These are phyloP conservation scores for Rhododendron molle DNA, from an alignment of 148 eudicot genomes.

Conservation along the genomic window DNA sequence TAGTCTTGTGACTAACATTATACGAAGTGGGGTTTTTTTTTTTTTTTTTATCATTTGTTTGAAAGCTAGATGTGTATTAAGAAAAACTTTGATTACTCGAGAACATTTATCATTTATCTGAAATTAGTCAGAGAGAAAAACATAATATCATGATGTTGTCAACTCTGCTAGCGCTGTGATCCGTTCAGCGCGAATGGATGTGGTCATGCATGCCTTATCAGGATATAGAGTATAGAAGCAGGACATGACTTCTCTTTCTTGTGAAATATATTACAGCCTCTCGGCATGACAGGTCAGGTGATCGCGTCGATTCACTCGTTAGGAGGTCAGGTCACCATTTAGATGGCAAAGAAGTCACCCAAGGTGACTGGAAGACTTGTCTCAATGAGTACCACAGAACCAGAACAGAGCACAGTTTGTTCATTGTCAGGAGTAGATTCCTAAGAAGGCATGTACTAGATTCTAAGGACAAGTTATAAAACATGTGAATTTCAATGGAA, in stretches of 20 bases:
- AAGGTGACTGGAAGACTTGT: neutral
- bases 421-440: neutral
- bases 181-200: neutral
- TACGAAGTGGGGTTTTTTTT: neutral
- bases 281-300: neutral
- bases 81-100: neutral
- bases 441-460: neutral
- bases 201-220: neutral
- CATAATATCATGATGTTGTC: neutral
- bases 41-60: neutral
- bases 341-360: neutral
- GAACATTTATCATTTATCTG: too few relatives aligned
- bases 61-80: neutral
- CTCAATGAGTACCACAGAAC: neutral
- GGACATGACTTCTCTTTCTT: neutral
- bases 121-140: neutral
- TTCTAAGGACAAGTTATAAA: neutral
- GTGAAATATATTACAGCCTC: neutral
- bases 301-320: neutral
- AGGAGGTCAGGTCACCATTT: neutral
- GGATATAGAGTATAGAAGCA: neutral
- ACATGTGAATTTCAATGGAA: neutral
- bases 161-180: neutral
- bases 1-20: neutral
- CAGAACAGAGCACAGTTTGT: neutral